Conservation (phyloP, 768 basidiomycete genomes). For the Termitomyces sp. region DNA sequence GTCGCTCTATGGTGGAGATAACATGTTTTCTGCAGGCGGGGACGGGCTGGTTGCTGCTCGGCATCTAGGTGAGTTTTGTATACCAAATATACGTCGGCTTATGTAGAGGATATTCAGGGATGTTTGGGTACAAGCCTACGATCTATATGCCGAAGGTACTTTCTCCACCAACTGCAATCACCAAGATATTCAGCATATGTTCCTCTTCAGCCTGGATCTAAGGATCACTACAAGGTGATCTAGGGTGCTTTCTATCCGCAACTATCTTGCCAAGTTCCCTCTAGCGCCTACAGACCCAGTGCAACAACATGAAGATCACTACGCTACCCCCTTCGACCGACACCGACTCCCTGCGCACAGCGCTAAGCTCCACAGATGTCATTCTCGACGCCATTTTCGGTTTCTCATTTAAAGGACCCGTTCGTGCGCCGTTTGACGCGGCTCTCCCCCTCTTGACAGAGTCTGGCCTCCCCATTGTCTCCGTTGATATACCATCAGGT, state of each 20-base stretch:
- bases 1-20: neutral
- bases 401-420: conserved; percentile 92
- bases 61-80: conserved; percentile 65
- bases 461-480: conserved; percentile 78
- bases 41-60: conserved; percentile 96
- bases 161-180: neutral
- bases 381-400: conserved; percentile 97
- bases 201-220: conserved; percentile 68
- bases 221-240: conserved; percentile 84
- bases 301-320: conserved; percentile 82
- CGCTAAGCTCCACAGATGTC: conserved; percentile 65
- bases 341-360: conserved; percentile 39
- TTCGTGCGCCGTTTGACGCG: conserved; percentile 82
- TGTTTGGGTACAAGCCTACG: conserved; percentile 88
- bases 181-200: neutral
- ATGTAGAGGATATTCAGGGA: conserved; percentile 41
- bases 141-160: conserved; percentile 92
- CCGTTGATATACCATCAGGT: conserved; percentile 94
- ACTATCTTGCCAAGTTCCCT: neutral
- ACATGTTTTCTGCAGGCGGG: conserved; percentile 47
- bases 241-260: neutral
- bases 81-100: neutral
- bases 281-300: conserved; percentile 81
- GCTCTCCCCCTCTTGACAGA: conserved; percentile 64
- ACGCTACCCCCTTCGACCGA: conserved; percentile 54